Evolutionary conservation across 2,329 filamentous ascomycete genomes (phyloP).

Genomic region (Lasiodiplodia gonubiensis): DNA sequence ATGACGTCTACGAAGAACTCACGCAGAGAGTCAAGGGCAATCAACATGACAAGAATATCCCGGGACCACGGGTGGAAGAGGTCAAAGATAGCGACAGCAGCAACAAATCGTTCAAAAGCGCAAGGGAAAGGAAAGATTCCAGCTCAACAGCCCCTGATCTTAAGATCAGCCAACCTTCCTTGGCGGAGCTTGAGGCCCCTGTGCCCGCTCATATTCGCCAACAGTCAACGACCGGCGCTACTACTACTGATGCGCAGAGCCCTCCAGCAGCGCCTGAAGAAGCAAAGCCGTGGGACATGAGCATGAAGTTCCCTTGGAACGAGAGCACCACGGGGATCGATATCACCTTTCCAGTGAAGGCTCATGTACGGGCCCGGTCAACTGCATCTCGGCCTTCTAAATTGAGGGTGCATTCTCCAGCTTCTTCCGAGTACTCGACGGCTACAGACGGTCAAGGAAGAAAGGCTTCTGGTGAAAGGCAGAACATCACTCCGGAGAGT

Average conservation of each 20-base stretch:
- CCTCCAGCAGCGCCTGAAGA: slow-evolving; percentile 5
- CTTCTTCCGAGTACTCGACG: slow-evolving; percentile 22
- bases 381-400: slow-evolving; percentile 18
- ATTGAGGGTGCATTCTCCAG: slow-evolving; percentile 21
- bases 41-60: background rate
- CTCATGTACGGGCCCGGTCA: slow-evolving; percentile 26
- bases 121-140: slow-evolving; percentile 21
- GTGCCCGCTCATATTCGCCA: slow-evolving; percentile 35
- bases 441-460: slow-evolving; percentile 6
- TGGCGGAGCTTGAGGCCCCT: slow-evolving; percentile 38
- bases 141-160: background rate
- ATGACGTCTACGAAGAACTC: slow-evolving; percentile 43
- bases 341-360: slow-evolving; percentile 31
- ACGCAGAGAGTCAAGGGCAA: slow-evolving; percentile 30
- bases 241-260: background rate
- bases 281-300: slow-evolving; percentile 31
- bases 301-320: slow-evolving; percentile 33
- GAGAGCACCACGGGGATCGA: slow-evolving; percentile 28
- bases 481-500: slow-evolving; percentile 12
- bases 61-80: background rate
- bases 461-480: background rate
- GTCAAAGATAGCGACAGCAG: slow-evolving; percentile 14
- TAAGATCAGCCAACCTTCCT: slow-evolving; percentile 25
- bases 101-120: slow-evolving; percentile 26
- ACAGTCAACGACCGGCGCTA: slow-evolving; percentile 28